These are phyloP conservation scores for Claviceps quebecensis DNA, from an alignment of 2,329 filamentous ascomycete genomes.

Conservation along the genomic window DNA sequence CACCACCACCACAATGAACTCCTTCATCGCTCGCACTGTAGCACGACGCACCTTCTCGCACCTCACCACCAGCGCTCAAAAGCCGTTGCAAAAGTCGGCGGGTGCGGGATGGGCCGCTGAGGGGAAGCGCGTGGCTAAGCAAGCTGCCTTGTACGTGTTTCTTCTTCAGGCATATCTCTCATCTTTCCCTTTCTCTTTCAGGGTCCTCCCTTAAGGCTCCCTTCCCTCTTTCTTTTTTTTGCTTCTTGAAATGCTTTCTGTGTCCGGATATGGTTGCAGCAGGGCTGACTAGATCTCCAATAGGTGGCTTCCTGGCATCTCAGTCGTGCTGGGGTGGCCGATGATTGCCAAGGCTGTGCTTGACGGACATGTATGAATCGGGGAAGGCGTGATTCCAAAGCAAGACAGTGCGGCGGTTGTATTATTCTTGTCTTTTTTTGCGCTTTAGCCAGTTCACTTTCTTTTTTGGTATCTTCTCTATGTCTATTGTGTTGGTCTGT, in stretches of 20 bases:
- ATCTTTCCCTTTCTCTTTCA: not conserved
- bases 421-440: too few species aligned
- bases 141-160: conserved; percentile 18
- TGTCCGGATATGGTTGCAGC: not conserved
- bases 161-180: too few species aligned
- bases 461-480: too few species aligned
- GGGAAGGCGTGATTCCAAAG: not conserved
- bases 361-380: conserved; percentile 17
- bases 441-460: too few species aligned
- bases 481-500: too few species aligned
- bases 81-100: conserved; percentile 16
- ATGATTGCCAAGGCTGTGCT: conserved; percentile 14
- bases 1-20: conserved; percentile 12
- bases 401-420: too few species aligned
- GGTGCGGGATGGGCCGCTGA: conserved; percentile 19
- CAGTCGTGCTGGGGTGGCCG: conserved; percentile 22
- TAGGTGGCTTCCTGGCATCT: conserved; percentile 22
- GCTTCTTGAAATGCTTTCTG: too few species aligned
- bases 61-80: conserved; percentile 17
- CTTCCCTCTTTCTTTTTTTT: too few species aligned
- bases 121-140: conserved; percentile 17
- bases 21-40: conserved; percentile 16
- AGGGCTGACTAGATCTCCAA: not conserved
- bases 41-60: conserved; percentile 22
- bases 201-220: too few species aligned